These are phyloP conservation scores for Nakataea oryzae DNA, from an alignment of 2,329 filamentous ascomycete species.

Conservation along the genomic window DNA sequence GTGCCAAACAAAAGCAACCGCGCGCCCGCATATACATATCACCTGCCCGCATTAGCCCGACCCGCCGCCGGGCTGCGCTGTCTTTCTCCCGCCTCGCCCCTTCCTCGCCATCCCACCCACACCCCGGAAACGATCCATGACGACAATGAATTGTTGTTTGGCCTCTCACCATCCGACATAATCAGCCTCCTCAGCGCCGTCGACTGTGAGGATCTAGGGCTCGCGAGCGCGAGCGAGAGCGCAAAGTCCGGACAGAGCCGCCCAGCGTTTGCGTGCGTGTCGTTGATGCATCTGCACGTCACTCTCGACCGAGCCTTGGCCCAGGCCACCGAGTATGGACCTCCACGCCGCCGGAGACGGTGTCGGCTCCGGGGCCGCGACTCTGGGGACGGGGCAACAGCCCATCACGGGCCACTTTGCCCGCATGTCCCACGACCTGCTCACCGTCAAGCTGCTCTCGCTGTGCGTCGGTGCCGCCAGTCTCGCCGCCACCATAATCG, in stretches of 20 bases:
- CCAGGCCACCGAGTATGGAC: neutral
- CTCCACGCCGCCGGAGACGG: neutral
- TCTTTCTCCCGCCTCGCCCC: neutral
- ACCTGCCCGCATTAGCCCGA: neutral
- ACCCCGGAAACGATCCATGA: neutral
- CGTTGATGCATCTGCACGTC: neutral
- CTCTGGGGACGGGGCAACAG: neutral
- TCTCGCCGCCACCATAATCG: conserved; percentile 40
- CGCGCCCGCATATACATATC: neutral
- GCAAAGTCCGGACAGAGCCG: neutral
- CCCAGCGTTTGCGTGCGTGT: neutral
- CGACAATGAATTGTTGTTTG: neutral
- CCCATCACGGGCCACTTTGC: neutral
- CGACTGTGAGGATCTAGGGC: neutral
- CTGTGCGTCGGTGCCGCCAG: conserved; percentile 39
- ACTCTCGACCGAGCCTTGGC: neutral
- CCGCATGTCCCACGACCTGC: neutral
- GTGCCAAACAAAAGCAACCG: neutral
- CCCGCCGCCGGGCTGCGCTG: too few species aligned
- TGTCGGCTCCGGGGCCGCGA: neutral
- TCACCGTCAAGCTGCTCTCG: conserved; percentile 17
- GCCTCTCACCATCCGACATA: neutral
- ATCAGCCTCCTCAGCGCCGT: neutral
- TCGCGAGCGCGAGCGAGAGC: too few species aligned
- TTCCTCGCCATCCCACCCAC: neutral